phyloP scores from a whole-genome alignment of 1,284 basidiomycete species.

The Puccinia hordei region DNA sequence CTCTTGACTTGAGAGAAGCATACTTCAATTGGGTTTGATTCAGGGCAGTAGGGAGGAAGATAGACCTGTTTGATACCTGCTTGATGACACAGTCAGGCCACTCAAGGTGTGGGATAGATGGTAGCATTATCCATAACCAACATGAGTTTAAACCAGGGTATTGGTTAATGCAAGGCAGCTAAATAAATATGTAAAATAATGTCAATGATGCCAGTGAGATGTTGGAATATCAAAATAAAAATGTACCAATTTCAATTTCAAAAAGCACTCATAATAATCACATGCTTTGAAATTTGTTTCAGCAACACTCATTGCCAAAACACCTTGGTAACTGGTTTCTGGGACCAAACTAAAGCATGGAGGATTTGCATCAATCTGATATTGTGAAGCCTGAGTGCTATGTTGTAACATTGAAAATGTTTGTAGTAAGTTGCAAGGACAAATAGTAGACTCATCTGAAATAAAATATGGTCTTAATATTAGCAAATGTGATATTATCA shows the following conservation, averaged over 20 bases:
- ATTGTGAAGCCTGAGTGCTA: background rate
- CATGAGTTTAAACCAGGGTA: background rate
- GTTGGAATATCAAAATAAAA: background rate
- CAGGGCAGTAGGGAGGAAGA: background rate
- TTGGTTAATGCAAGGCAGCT: background rate
- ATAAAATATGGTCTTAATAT: background rate
- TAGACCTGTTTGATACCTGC: background rate
- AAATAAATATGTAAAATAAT: background rate
- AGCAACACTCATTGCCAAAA: background rate
- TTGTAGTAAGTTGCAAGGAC: background rate
- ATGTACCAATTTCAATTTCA: constrained; percentile 14
- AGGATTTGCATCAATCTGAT: background rate
- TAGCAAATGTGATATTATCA: too few relatives aligned
- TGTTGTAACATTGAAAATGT: background rate
- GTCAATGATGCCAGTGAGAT: background rate
- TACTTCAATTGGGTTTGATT: background rate
- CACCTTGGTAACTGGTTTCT: background rate
- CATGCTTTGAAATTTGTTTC: background rate
- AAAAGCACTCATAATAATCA: constrained; percentile 17
- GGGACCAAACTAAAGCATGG: background rate
- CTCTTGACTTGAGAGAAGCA: constrained; percentile 11
- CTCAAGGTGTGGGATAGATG: background rate
- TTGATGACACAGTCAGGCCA: background rate
- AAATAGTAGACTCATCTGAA: constrained; percentile 13
- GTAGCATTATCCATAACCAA: constrained; percentile 1